Evolutionary conservation across 441 rosid genomes (phyloP), one percentile per base, ranked within the genome.

Genomic region (Populus hybrid): DNA sequence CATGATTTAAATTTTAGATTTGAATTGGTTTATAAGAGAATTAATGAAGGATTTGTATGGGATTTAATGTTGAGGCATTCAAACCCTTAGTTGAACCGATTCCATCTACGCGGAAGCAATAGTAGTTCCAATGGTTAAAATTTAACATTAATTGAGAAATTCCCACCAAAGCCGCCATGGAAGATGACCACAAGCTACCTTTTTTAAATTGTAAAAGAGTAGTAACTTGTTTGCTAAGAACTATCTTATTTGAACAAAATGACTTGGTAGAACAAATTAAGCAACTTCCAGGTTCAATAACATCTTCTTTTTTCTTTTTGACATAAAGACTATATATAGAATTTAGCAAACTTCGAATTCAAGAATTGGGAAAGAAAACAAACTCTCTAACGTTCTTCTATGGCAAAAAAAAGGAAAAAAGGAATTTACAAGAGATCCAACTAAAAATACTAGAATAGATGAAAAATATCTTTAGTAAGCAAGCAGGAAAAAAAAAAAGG

Each of bases 391-490:
- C 28, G 36, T 42, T 59, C 40, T 38, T 63, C 66, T 64, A 66
- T 77, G 24, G 28, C 26, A 7, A 67, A 65, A 46, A 30, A 50
- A 30, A 30, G 4, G 35, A 23, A 20, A 3, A 28, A 54, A 30
- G 20, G 73, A 23, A 73, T 73, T 23, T 73, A 73, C 81, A 73
- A 14, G 10, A 4, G 35, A 65, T 78, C 67, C 67, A 78, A 68
- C 72, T 42, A 36, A 30, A 30, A 30, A 30, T 30, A 30, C 32
- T 30, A 40, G 32, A 28, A 28, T 0, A 65, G 18, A 42, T 42
- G 40, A 24, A 35, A 78, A 32, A 30, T 30, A 32, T 23, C 35
- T 28, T 50, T 24, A 5, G 23, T n/a, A 46, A 16, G 18, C 11
- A 16, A 64, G 35, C 18, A 75, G 3, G 68, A 3, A 18, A 40